phyloP scores from a whole-genome alignment of 1,284 basidiomycete species.

The Apiotrichum montevideense region DNA sequence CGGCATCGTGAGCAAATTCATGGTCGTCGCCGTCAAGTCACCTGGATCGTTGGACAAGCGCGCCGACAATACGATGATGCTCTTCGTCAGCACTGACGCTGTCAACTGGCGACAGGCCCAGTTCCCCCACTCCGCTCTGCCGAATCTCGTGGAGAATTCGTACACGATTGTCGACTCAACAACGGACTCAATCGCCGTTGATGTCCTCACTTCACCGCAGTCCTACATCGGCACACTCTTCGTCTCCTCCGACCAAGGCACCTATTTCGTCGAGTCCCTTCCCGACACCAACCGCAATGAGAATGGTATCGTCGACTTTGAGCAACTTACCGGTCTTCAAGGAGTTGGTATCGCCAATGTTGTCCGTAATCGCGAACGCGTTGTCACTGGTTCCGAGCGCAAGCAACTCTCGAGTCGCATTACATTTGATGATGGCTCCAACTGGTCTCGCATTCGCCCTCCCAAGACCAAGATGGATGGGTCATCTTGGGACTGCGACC shows the following conservation, averaged over 20 bases:
- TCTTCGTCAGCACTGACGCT: conserved; percentile 79
- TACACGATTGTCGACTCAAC: conserved; percentile 95
- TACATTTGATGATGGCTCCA: conserved; percentile 87
- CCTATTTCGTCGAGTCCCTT: conserved; percentile 87
- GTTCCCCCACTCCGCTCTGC: conserved; percentile 47
- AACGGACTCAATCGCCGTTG: conserved; percentile 84
- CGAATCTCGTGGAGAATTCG: conserved; percentile 50
- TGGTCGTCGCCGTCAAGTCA: conserved; percentile 62
- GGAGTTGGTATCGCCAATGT: conserved; percentile 88
- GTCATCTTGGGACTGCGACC: conserved; percentile 58
- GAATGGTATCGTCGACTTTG: conserved; percentile 86
- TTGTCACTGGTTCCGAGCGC: conserved; percentile 57
- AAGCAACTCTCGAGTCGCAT: conserved; percentile 72
- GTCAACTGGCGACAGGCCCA: conserved; percentile 57
- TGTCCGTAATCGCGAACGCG: conserved; percentile 73
- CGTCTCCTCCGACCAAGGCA: conserved; percentile 89
- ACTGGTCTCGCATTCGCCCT: conserved; percentile 66
- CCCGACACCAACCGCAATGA: conserved; percentile 84
- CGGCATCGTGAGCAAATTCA: conserved; percentile 83
- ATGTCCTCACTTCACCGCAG: conserved; percentile 73
- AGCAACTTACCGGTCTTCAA: conserved; percentile 84
- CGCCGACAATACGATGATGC: conserved; percentile 48
- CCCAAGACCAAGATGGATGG: conserved; percentile 61
- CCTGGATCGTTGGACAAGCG: neutral
- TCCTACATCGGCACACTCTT: conserved; percentile 81